Evolutionary conservation across 331 rosid genomes (phyloP).

Genomic region (Quercus tomentella): DNA sequence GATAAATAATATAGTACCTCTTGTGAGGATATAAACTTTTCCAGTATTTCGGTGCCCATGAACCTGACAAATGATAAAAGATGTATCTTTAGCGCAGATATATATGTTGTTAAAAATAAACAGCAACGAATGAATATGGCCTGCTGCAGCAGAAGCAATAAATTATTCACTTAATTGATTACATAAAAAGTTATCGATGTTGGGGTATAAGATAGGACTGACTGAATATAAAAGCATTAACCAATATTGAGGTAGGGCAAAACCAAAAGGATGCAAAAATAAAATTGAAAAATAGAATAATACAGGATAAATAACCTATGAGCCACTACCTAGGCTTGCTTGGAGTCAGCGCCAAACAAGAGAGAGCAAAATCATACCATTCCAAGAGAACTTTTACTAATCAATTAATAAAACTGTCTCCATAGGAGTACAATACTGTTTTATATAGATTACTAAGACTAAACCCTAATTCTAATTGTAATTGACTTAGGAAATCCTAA

Average conservation of each 20-base stretch:
- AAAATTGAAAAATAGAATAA: too few relatives aligned
- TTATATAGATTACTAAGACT: too few relatives aligned
- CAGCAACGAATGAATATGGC: not conserved
- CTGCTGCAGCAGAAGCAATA: not conserved
- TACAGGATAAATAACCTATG: too few relatives aligned
- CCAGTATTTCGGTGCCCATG: constrained; percentile 46
- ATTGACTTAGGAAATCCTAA: too few relatives aligned
- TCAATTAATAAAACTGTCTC: too few relatives aligned
- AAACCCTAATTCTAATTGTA: too few relatives aligned
- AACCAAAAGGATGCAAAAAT: not conserved
- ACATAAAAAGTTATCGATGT: not conserved
- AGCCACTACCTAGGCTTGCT: too few relatives aligned
- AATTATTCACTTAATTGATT: not conserved
- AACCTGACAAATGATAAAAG: constrained; percentile 40
- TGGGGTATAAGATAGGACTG: not conserved
- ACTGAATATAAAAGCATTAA: not conserved
- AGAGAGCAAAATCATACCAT: too few relatives aligned
- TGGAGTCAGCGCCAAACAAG: too few relatives aligned
- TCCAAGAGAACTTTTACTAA: too few relatives aligned
- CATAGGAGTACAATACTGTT: too few relatives aligned
- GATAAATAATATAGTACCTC: constrained; percentile 43
- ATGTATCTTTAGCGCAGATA: not conserved
- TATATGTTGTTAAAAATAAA: not conserved
- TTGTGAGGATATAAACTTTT: constrained; percentile 58
- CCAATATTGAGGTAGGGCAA: not conserved